Conservation (phyloP, 345 rosid species). For the Erodium maritimum region DNA sequence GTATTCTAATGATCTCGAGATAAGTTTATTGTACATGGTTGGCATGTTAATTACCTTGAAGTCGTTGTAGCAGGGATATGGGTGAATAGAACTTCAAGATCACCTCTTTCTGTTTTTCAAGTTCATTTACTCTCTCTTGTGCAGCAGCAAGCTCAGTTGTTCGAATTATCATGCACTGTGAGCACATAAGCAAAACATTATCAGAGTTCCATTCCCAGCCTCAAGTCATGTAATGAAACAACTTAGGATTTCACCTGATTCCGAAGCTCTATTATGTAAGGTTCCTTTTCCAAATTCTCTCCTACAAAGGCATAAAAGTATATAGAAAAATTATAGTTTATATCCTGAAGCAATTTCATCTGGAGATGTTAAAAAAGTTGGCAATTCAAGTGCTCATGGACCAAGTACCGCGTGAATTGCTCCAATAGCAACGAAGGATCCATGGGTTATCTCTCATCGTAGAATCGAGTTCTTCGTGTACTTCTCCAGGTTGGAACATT, state of each 20-base stretch:
- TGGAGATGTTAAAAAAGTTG: not conserved
- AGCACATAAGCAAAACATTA: not conserved
- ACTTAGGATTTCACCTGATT: conserved; percentile 10
- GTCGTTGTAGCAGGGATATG: conserved; percentile 45
- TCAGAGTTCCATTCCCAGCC: not conserved
- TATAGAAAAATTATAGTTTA: not conserved
- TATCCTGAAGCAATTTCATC: not conserved
- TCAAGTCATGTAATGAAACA: not conserved
- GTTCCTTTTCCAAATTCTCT: conserved; percentile 76
- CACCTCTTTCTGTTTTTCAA: conserved; percentile 65
- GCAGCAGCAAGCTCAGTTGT: conserved; percentile 87
- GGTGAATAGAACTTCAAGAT: conserved; percentile 58
- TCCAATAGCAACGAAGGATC: no score
- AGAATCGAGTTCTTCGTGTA: no score
- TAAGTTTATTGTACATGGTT: no score
- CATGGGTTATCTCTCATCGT: no score
- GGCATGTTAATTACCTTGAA: conserved; percentile 89
- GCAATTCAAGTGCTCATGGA: conserved; percentile 27
- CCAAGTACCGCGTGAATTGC: no score
- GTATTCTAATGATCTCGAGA: not conserved
- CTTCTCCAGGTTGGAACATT: no score
- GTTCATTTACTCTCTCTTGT: conserved; percentile 69
- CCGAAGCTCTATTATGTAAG: conserved; percentile 59
- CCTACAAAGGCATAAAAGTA: conserved; percentile 23
- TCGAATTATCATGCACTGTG: conserved; percentile 81